phyloP scores from a whole-genome alignment of 106 monocot genomes.

The Dendrobium nobile region DNA sequence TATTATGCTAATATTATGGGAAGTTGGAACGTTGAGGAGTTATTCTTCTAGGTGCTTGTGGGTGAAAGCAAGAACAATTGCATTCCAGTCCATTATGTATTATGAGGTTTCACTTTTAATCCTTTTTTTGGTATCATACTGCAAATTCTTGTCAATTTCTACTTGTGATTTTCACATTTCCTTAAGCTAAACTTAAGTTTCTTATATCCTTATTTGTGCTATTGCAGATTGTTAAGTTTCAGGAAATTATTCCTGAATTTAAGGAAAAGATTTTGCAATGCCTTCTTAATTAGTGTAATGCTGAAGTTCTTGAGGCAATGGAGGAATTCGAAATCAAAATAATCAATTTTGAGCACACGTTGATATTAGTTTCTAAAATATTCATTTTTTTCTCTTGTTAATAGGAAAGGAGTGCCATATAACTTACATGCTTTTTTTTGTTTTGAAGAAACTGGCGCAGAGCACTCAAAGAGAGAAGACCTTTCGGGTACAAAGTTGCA shows the following conservation, averaged over 20 bases:
- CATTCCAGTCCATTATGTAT: conserved; percentile 62
- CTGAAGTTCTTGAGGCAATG: conserved; percentile 58
- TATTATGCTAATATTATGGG: conserved; percentile 61
- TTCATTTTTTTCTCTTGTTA: neutral
- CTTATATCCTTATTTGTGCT: neutral
- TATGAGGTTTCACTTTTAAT: conserved; percentile 53
- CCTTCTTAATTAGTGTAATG: conserved; percentile 52
- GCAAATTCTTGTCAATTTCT: neutral
- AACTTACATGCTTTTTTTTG: neutral
- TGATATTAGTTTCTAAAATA: conserved; percentile 15
- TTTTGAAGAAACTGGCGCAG: conserved; percentile 58
- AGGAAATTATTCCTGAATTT: conserved; percentile 63
- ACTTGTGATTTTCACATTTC: neutral
- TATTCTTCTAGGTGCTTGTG: conserved; percentile 26
- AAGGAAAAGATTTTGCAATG: conserved; percentile 36
- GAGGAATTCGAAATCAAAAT: conserved; percentile 59
- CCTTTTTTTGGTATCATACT: neutral
- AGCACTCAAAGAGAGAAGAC: conserved; percentile 38
- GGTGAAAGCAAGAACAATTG: conserved; percentile 57
- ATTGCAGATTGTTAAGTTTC: conserved; percentile 54
- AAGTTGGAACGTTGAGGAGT: conserved; percentile 40
- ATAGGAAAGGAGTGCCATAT: neutral
- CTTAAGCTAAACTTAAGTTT: neutral
- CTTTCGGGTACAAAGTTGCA: conserved; percentile 53
- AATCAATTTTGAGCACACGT: conserved; percentile 89